Conservation (phyloP, 2,329 filamentous ascomycete genomes). For the Beauveria bassiana region DNA sequence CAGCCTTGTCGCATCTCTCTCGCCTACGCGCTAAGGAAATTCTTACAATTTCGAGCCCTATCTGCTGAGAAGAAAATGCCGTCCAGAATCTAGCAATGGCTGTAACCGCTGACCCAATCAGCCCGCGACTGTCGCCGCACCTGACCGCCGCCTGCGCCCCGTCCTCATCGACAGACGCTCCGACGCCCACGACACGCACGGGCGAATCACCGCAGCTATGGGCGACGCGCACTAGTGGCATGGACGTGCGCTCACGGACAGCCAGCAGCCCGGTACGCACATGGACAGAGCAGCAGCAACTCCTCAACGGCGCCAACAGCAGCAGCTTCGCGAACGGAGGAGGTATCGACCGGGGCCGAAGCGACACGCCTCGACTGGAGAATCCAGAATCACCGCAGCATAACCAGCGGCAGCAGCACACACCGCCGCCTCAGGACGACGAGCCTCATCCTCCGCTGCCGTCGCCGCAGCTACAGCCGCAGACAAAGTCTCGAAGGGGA, state of each 20-base stretch:
- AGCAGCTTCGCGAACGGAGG: not conserved
- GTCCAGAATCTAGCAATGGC: slow-evolving; percentile 13
- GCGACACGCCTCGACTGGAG: not conserved
- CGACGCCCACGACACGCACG: not conserved
- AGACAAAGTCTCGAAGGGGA: slow-evolving; percentile 17
- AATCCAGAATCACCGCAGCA: not conserved
- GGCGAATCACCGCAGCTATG: not conserved
- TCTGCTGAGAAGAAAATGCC: not conserved
- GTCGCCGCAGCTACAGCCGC: slow-evolving; percentile 5
- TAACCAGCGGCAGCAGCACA: slow-evolving; percentile 5
- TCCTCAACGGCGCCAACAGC: not conserved
- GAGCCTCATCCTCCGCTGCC: not conserved
- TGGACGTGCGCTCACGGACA: not conserved
- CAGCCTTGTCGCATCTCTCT: not conserved
- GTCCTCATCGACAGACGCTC: not conserved
- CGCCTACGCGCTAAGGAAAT: not conserved
- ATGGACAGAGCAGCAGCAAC: slow-evolving; percentile 5
- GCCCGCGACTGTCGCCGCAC: slow-evolving; percentile 12
- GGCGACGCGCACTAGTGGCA: not conserved
- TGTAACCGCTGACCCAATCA: slow-evolving; percentile 18
- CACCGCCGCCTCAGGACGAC: not conserved
- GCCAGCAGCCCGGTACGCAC: slow-evolving; percentile 8
- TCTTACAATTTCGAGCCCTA: not conserved
- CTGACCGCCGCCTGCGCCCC: not conserved
- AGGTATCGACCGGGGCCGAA: not conserved